These are phyloP conservation scores for Dryas integrifolia DNA, from an alignment of 331 rosid genomes.

Conservation along the genomic window DNA sequence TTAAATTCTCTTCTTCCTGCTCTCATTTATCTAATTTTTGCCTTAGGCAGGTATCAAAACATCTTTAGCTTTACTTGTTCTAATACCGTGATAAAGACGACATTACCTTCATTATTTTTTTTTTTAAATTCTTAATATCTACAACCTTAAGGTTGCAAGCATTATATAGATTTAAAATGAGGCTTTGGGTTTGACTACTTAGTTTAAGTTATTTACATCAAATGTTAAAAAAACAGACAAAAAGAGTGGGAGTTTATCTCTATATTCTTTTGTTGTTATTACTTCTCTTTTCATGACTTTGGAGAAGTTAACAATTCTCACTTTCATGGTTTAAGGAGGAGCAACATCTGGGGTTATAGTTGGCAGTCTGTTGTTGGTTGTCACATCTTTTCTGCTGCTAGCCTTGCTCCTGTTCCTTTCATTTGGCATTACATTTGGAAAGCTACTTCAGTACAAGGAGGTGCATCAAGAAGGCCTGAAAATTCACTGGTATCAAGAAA, in stretches of 20 bases:
- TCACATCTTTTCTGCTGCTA: slow-evolving; percentile 47
- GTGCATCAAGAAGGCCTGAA: slow-evolving; percentile 69
- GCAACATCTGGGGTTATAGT: slow-evolving; percentile 43
- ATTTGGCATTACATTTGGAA: slow-evolving; percentile 75
- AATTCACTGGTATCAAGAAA: slow-evolving; percentile 84
- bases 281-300: background rate
- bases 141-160: too few species aligned
- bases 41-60: slow-evolving; percentile 2
- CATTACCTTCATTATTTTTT: too few species aligned
- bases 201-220: too few species aligned
- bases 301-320: slow-evolving; percentile 4
- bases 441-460: slow-evolving; percentile 91
- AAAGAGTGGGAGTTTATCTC: background rate
- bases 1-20: slow-evolving; percentile 1
- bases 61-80: background rate
- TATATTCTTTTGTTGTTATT: background rate
- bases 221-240: too few species aligned
- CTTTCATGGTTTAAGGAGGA: slow-evolving; percentile 52
- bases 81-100: background rate
- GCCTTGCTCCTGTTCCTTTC: slow-evolving; percentile 76
- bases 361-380: slow-evolving; percentile 59
- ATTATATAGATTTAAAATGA: too few species aligned
- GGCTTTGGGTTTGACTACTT: too few species aligned
- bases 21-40: background rate
- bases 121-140: too few species aligned